phyloP scores from a whole-genome alignment of 2,329 filamentous ascomycete genomes.

The Ceratocystis destructans region DNA sequence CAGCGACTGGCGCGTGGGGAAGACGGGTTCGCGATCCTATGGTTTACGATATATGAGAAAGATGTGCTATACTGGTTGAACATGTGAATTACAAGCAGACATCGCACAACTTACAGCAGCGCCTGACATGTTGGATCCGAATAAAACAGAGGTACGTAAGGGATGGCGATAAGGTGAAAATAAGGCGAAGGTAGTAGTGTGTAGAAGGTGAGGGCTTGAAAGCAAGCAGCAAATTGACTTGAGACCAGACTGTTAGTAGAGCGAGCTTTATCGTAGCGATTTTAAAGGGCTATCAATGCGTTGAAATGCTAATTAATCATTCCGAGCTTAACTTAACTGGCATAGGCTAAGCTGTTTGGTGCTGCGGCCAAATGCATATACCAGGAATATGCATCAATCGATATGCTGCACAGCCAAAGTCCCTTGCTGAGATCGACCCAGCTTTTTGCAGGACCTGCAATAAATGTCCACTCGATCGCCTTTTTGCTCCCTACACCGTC shows the following conservation, averaged over 20 bases:
- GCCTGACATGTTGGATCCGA: conserved; percentile 27
- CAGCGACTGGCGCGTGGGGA: conserved; percentile 92
- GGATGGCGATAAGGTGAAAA: neutral
- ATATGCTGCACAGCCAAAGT: neutral
- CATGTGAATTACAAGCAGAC: neutral
- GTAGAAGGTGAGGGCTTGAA: neutral
- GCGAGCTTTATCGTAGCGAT: neutral
- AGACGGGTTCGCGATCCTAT: conserved; percentile 88
- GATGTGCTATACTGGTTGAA: neutral
- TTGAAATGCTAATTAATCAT: neutral
- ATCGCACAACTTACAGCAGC: conserved; percentile 27
- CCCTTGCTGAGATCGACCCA: neutral
- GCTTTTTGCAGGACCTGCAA: neutral
- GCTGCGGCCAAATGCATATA: conserved; percentile 8
- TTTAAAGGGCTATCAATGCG: neutral
- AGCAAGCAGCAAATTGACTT: neutral
- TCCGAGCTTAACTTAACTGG: neutral
- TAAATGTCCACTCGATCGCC: neutral
- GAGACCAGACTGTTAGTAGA: neutral
- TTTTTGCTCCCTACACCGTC: neutral
- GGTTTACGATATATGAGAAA: conserved; percentile 1
- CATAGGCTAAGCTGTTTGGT: neutral
- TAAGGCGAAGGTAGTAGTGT: neutral
- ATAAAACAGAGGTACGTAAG: neutral
- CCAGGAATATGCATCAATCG: neutral